Conservation (phyloP, 2,329 filamentous ascomycete genomes). For the Bimuria novae-zelandiae region DNA sequence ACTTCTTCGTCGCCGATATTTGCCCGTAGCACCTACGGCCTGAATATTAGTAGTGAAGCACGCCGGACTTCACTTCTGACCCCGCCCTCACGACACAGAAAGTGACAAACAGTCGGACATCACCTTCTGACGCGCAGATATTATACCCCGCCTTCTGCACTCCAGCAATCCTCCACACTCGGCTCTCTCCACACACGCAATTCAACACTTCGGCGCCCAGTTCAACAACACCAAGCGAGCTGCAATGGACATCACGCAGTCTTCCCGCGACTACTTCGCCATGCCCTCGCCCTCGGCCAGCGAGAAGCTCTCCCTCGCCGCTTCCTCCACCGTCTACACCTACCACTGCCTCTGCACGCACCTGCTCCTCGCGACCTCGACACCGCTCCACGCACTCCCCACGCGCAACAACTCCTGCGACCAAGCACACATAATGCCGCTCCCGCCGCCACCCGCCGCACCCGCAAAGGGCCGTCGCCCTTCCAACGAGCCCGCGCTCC, state of each 20-base stretch:
- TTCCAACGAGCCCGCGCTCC: conserved; percentile 19
- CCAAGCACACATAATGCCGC: conserved; percentile 61
- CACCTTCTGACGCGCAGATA: not conserved
- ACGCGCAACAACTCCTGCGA: conserved; percentile 58
- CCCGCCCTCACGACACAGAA: not conserved
- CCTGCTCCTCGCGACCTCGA: conserved; percentile 65
- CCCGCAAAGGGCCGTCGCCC: conserved; percentile 18
- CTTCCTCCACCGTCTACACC: conserved; percentile 52
- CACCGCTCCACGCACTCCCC: conserved; percentile 58
- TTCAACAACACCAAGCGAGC: conserved; percentile 9
- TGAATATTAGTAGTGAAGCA: not conserved
- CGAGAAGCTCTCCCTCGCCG: conserved; percentile 41
- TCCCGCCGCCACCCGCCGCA: conserved; percentile 45
- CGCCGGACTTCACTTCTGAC: conserved; percentile 3
- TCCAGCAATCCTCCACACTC: not conserved
- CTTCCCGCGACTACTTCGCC: conserved; percentile 39
- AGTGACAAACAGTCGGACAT: conserved; percentile 1
- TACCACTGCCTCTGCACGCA: conserved; percentile 71
- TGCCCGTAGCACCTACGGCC: not conserved
- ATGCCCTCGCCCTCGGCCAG: conserved; percentile 37
- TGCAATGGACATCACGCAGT: conserved; percentile 37
- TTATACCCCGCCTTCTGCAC: not conserved
- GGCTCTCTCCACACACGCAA: not conserved
- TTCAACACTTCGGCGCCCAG: not conserved
- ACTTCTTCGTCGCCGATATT: conserved; percentile 5